Evolutionary conservation across 805 yeast genomes (phyloP).

Genomic region (Kazachstania psychrophila): DNA sequence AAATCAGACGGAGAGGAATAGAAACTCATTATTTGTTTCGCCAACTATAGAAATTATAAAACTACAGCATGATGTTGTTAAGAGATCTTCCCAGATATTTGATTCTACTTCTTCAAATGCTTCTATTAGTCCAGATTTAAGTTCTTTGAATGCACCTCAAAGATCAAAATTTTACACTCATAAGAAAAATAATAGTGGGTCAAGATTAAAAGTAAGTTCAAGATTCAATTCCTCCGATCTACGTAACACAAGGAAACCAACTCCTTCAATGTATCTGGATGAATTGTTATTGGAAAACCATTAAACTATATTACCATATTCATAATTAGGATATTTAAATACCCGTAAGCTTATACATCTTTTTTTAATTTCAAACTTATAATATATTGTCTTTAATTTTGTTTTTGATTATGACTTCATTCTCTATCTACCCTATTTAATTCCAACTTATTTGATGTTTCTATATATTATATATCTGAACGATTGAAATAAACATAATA

Average conservation of each 20-base stretch:
- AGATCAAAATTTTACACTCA: background rate
- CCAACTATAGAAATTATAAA: constrained; percentile 55
- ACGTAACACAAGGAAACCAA: constrained; percentile 2
- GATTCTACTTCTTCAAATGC: background rate
- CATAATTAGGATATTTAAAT: no score
- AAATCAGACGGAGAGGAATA: constrained; percentile 8
- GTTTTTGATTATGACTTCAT: background rate
- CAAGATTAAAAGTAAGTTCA: background rate
- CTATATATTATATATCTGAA: no score
- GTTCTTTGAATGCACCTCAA: background rate
- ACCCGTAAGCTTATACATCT: no score
- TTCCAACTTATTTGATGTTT: background rate
- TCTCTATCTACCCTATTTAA: background rate
- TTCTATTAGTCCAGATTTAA: background rate
- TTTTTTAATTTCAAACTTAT: no score
- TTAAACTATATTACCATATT: no score
- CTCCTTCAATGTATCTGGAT: constrained; percentile 21
- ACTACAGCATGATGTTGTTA: background rate
- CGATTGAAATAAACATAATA: no score
- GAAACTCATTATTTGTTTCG: constrained; percentile 51
- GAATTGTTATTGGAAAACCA: constrained; percentile 10
- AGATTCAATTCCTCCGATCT: no score
- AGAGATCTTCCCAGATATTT: background rate
- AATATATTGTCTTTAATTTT: no score
- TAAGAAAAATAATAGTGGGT: background rate